Percentiles rank a stretch among this genome's conserved stretches.
phyloP scores from a whole-genome alignment of 495 filamentous ascomycete species.

The Talaromyces wortmannii region DNA sequence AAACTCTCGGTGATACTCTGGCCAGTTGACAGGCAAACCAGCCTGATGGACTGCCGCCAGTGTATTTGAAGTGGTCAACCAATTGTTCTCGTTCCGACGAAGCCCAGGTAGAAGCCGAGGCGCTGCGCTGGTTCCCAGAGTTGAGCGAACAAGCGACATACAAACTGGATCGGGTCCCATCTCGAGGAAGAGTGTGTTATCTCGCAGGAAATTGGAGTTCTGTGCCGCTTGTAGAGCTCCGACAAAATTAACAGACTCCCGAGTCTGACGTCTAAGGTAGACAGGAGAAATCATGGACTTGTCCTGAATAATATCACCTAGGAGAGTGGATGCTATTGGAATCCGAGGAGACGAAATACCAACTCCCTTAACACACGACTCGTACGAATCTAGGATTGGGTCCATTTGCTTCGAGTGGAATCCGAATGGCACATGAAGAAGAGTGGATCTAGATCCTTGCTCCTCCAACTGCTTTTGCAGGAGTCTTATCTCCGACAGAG shows the following conservation, averaged over 20 bases:
- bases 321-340: constrained; percentile 64
- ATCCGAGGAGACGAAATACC: constrained; percentile 59
- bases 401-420: constrained; percentile 68
- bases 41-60: constrained; percentile 26
- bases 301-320: constrained; percentile 61
- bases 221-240: background rate
- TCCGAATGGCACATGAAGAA: constrained; percentile 52
- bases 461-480: constrained; percentile 39
- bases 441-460: constrained; percentile 5
- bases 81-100: constrained; percentile 30
- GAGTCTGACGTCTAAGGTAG: constrained; percentile 61
- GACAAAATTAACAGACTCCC: constrained; percentile 64
- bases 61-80: constrained; percentile 34
- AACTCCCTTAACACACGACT: constrained; percentile 40
- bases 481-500: constrained; percentile 31
- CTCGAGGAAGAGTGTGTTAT: constrained; percentile 14
- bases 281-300: constrained; percentile 50
- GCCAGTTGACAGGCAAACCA: constrained; percentile 37
- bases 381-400: constrained; percentile 54
- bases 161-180: constrained; percentile 22
- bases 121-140: background rate
- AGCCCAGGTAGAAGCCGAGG: constrained; percentile 6
- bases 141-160: constrained; percentile 9
- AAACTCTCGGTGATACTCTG: constrained; percentile 40
- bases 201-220: constrained; percentile 8